Percentiles rank a stretch among this genome's conserved stretches.
Evolutionary conservation across 768 basidiomycete genomes (phyloP).

Genomic region (Tulasnella sp.): DNA sequence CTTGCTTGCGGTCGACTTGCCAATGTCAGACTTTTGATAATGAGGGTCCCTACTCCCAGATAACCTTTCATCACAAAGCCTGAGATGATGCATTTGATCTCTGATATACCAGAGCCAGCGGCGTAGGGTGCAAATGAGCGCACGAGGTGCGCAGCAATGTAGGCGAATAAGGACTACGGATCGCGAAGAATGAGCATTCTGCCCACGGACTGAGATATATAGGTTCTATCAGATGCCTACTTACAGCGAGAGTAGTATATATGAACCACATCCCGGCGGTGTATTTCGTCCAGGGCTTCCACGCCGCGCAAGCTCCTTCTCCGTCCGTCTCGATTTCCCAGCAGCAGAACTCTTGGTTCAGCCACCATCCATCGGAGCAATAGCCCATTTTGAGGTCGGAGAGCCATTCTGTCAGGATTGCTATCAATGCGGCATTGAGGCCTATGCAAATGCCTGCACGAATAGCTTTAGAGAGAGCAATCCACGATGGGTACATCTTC

Average conservation of each 20-base stretch:
- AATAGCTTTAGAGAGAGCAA: neutral
- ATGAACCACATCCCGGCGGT: constrained; percentile 64
- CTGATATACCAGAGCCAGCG: constrained; percentile 95
- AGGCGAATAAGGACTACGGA: constrained; percentile 63
- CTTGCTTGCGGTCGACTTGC: constrained; percentile 35
- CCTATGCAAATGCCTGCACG: constrained; percentile 76
- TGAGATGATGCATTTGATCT: constrained; percentile 95
- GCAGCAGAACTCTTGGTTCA: constrained; percentile 96
- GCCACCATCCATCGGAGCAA: constrained; percentile 95
- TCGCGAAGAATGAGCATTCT: neutral
- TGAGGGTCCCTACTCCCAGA: constrained; percentile 77
- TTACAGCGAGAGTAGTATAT: constrained; percentile 82
- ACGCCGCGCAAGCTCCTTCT: constrained; percentile 73
- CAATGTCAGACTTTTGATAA: constrained; percentile 88
- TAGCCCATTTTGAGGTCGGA: constrained; percentile 98
- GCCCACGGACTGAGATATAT: neutral
- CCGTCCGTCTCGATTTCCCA: constrained; percentile 83
- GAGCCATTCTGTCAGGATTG: constrained; percentile 93
- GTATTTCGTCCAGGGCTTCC: constrained; percentile 80
- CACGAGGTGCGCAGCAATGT: constrained; percentile 81
- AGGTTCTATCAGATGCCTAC: constrained; percentile 22
- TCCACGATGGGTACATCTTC: neutral
- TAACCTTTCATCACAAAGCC: constrained; percentile 94
- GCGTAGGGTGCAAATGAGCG: constrained; percentile 84
- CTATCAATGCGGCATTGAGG: constrained; percentile 86